Percentiles rank a stretch among this genome's conserved stretches.
phyloP scores from a whole-genome alignment of 257 asterid genomes.

The Plantago elongata region DNA sequence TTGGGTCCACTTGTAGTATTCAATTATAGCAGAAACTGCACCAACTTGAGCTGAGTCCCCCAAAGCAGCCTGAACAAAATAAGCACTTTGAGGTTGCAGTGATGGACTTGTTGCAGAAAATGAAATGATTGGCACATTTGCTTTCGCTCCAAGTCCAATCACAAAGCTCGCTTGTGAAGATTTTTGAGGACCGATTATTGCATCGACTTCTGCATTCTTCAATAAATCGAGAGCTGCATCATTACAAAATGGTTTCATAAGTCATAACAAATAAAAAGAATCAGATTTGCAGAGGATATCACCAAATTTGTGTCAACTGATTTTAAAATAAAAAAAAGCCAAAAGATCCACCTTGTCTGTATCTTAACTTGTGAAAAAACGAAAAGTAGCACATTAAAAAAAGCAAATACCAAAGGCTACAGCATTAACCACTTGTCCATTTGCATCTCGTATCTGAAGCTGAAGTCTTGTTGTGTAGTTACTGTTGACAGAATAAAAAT shows the following conservation, averaged over 20 bases:
- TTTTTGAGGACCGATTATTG: constrained; percentile 24
- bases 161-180: constrained; percentile 22
- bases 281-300: no score
- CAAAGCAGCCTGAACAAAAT: constrained; percentile 23
- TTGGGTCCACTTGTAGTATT: constrained; percentile 29
- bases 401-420: background rate
- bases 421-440: background rate
- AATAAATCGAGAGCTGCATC: constrained; percentile 18
- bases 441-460: constrained; percentile 1
- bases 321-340: no score
- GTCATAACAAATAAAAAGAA: no score
- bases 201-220: constrained; percentile 18
- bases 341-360: background rate
- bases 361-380: background rate
- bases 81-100: constrained; percentile 10
- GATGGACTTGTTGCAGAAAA: constrained; percentile 10
- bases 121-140: constrained; percentile 13
- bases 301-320: no score
- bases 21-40: constrained; percentile 23
- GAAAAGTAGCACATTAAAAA: background rate
- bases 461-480: background rate
- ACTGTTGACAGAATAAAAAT: background rate
- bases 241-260: no score
- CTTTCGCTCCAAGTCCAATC: constrained; percentile 21
- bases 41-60: constrained; percentile 21